Evolutionary conservation across 2,329 filamentous ascomycete genomes (phyloP).

Genomic region (Alternaria triticimaculans): DNA sequence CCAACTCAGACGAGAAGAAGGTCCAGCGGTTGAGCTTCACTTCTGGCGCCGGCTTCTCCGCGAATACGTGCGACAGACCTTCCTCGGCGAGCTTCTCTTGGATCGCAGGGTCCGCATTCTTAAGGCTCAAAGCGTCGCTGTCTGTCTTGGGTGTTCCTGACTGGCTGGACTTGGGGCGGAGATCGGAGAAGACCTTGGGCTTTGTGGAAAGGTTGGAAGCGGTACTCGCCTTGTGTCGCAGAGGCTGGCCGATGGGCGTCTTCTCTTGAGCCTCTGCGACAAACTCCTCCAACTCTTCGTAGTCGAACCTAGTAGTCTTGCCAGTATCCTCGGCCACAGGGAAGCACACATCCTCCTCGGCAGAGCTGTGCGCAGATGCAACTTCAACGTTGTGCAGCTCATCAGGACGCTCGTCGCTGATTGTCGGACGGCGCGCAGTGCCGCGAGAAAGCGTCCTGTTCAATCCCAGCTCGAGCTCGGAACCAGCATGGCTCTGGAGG

Average conservation of each 20-base stretch:
- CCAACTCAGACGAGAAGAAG: conserved; percentile 95
- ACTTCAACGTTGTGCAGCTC: conserved; percentile 66
- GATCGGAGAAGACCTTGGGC: conserved; percentile 66
- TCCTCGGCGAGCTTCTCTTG: conserved; percentile 55
- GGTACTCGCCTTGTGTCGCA: conserved; percentile 47
- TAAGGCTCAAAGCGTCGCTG: conserved; percentile 37
- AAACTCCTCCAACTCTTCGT: conserved; percentile 92
- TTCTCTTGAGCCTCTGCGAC: conserved; percentile 66
- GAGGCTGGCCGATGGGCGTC: conserved; percentile 54
- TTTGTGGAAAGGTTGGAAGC: conserved; percentile 55
- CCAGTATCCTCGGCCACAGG: conserved; percentile 75
- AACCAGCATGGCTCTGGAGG: conserved; percentile 62
- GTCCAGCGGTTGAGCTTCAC: conserved; percentile 77
- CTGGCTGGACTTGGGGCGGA: conserved; percentile 56
- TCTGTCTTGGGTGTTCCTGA: conserved; percentile 48
- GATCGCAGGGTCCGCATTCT: conserved; percentile 38
- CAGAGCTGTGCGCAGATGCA: conserved; percentile 70
- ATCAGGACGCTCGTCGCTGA: conserved; percentile 65
- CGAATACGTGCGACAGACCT: conserved; percentile 45
- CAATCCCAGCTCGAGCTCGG: conserved; percentile 64
- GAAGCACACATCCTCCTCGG: conserved; percentile 89
- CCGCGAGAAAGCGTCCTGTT: conserved; percentile 74
- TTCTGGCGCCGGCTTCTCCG: conserved; percentile 53
- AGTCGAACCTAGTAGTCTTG: conserved; percentile 84
- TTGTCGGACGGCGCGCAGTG: conserved; percentile 67